Base-by-base conservation (phyloP, 805 yeast species). In the Candida sanyiensis region DNA sequence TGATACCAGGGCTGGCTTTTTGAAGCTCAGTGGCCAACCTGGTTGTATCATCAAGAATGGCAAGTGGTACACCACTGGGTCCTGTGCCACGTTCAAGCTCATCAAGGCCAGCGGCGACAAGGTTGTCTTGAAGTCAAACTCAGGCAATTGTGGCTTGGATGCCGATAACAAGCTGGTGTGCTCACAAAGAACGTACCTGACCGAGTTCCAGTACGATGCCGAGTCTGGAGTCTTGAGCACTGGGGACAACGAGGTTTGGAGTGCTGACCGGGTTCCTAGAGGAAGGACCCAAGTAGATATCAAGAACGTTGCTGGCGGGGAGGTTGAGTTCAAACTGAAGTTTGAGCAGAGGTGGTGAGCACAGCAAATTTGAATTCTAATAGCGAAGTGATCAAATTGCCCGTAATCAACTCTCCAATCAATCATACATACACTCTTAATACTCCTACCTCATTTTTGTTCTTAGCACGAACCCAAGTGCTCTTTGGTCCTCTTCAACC, bases 1-100 rank as follows among this genome's bases (percentile, higher is more conserved):
- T 13, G 52, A 57, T 24, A 51, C 54, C 16, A 39, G 49, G 2
- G 45, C 56, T 34, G 88, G 86, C 2, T 67, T 59, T 50, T 53
- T 84, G 33, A 69, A 64, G 38, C 61, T 77, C 11, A 55, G 69
- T 15, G 73, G 63, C 29, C 72, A 79, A 42, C 46, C 59, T 5
- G 96, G 95, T 8, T 86, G 96, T 61, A 63, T 90, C 42, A 90
- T 89, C 52, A 75, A 83, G 44, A 83, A 76, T 52, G 98, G 98
- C 4, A 73, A 77, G 48, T 89, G 95, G 93, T 85, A 81, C 62
- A 56, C 72, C 5, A 57, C 63, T 28, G 96, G 96, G 1, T 76
- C 93, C 0, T 90, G 97, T 60, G 97, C 96, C 5, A 77, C 82
- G 5, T 89, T 70, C 62, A 69, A 69, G 19, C 50, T 83, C 19